Conservation (phyloP, 2,329 filamentous ascomycete genomes). For the Pseudocercospora pini-densiflorae region DNA sequence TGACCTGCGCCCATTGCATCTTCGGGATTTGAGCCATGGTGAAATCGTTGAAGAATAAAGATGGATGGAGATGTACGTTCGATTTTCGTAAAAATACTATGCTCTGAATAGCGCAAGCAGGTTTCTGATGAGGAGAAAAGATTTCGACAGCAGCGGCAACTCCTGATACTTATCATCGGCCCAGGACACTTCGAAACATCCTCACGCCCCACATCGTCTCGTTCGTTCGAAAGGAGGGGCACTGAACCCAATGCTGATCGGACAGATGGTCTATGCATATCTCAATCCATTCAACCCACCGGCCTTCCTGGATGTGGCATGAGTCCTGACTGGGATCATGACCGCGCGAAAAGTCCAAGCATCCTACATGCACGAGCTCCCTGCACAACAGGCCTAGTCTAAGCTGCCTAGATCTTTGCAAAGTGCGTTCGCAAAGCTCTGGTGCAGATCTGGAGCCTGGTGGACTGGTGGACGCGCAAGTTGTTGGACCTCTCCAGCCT, state of each 20-base stretch:
- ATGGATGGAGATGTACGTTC: constrained; percentile 12
- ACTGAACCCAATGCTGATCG: constrained; percentile 20
- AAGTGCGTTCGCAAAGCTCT: constrained; percentile 11
- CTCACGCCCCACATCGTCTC: constrained; percentile 19
- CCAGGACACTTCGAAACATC: not conserved
- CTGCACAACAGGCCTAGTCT: constrained; percentile 13
- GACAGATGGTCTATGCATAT: constrained; percentile 24
- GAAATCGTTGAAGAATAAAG: constrained; percentile 1
- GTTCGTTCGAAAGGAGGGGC: constrained; percentile 28
- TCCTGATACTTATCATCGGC: constrained; percentile 23
- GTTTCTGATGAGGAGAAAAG: constrained; percentile 7
- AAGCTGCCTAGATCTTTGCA: constrained; percentile 6
- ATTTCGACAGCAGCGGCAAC: constrained; percentile 9
- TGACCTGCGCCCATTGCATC: constrained; percentile 89
- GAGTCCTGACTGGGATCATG: constrained; percentile 19
- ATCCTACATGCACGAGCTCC: constrained; percentile 16
- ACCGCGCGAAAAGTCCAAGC: constrained; percentile 16
- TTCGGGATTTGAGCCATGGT: constrained; percentile 65
- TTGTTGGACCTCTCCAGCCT: not conserved
- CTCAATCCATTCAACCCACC: constrained; percentile 15
- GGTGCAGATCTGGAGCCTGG: constrained; percentile 10
- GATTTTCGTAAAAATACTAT: constrained; percentile 15
- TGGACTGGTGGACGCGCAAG: constrained; percentile 2
- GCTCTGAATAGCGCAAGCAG: constrained; percentile 5
- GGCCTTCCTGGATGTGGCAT: constrained; percentile 24